phyloP scores from a whole-genome alignment of 768 basidiomycete species.

The Tricholoma saponaceum region DNA sequence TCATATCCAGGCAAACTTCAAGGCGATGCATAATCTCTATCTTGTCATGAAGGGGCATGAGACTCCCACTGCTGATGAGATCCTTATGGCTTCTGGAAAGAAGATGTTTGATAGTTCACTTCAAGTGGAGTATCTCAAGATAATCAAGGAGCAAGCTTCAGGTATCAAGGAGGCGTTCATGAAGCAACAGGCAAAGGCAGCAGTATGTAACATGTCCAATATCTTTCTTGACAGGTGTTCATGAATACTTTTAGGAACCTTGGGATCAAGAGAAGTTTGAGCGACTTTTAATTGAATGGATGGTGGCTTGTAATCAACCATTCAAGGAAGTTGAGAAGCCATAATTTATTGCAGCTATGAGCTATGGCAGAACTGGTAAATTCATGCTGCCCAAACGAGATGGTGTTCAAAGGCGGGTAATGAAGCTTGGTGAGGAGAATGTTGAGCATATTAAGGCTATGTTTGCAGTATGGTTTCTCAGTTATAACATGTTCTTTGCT shows the following conservation, averaged over 20 bases:
- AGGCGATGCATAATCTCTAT: not conserved
- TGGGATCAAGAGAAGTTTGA: slow-evolving; percentile 5
- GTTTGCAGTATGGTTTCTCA: no score
- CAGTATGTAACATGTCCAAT: not conserved
- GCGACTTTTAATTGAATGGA: not conserved
- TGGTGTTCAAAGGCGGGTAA: no score
- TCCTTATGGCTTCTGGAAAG: not conserved
- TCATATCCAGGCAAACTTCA: no score
- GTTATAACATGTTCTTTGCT: no score
- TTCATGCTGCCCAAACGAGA: no score
- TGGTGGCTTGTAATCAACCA: not conserved
- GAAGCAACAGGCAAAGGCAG: not conserved
- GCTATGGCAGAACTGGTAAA: not conserved
- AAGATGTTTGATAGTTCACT: not conserved
- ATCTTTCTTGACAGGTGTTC: not conserved
- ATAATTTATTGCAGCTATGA: not conserved
- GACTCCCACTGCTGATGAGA: not conserved
- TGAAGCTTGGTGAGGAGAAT: no score
- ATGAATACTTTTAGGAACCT: not conserved
- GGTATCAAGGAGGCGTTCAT: not conserved
- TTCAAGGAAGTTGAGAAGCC: not conserved
- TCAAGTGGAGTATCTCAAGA: not conserved
- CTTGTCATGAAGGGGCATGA: not conserved
- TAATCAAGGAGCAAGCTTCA: not conserved
- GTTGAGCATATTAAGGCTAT: no score